Evolutionary conservation across 2,329 filamentous ascomycete genomes (phyloP), one percentile per base, ranked within the genome.

Genomic region (Aspergillus cejpii): DNA sequence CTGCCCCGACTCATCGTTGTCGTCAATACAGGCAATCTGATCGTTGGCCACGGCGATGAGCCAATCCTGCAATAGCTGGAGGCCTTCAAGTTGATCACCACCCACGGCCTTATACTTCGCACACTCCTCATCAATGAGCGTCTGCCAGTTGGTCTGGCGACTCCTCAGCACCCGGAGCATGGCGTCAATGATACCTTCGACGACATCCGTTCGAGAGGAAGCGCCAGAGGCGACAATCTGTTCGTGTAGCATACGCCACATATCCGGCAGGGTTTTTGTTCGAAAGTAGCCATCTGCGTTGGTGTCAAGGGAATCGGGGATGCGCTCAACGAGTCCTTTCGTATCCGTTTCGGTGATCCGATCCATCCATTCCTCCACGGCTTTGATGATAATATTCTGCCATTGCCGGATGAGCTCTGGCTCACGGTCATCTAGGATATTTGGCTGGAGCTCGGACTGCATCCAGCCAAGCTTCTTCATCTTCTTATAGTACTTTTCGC

Each of bases 171-270:
- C 83, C 39, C 86, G 76, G 70, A 96, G 91, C 87, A 97, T 97
- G 63, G 90, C 85, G 65, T 97, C 92, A 40, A 97, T 83, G 28
- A 97, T 90, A 51, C 92, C 92, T 69, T 97, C 91, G 6, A 91
- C 84, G 0, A 98, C 89, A 62, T 97, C 92, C 44, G 83, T 79
- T 41, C 92, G 85, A 60, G 90, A 79, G 36, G 89, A 95, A 58
- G 87, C 85, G 31, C 82, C 83, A 3, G 90, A 90, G 0, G 89
- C 87, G 51, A 85, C 80, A 26, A 95, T 79, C 67, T 98, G 92
- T 67, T 98, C 91, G 54, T 87, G 83, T 51, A 98, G 75, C 89
- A 98, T 97, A 48, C 90, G 85, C 90, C 94, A 98, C 75, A 97
- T 85, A 60, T 95, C 90, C 44, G 90, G 85, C 43, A 95, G 74